These are phyloP conservation scores for Maudiozyma barnettii DNA, from an alignment of 805 yeast species.

Conservation along the genomic window DNA sequence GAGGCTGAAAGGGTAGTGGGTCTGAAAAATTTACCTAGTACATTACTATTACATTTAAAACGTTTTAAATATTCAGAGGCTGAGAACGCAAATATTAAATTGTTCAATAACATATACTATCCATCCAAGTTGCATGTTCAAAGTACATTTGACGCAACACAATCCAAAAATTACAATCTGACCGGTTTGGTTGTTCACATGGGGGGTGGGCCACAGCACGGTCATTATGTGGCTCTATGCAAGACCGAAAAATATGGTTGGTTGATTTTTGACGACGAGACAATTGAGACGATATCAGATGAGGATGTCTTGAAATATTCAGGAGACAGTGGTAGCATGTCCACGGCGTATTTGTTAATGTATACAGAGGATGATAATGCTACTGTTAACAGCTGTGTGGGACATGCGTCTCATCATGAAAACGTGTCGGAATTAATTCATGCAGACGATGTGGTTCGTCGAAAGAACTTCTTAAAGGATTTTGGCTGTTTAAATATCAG, in stretches of 20 bases:
- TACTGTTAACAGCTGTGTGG: neutral
- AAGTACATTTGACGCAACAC: conserved; percentile 36
- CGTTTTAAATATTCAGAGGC: conserved; percentile 85
- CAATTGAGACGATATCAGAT: conserved; percentile 81
- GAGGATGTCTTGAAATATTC: conserved; percentile 73
- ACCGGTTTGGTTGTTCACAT: conserved; percentile 85
- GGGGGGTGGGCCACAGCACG: conserved; percentile 97
- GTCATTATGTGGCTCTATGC: conserved; percentile 84
- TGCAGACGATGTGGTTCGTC: neutral
- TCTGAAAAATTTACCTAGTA: conserved; percentile 64
- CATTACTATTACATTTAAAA: conserved; percentile 75
- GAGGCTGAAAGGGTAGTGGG: conserved; percentile 90
- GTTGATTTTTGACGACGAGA: conserved; percentile 91
- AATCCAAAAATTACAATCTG: conserved; percentile 56
- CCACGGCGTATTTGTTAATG: conserved; percentile 83
- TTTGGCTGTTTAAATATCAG: too few species aligned
- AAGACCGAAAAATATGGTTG: conserved; percentile 74
- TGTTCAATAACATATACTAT: conserved; percentile 76
- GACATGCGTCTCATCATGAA: conserved; percentile 6
- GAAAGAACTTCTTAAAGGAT: neutral
- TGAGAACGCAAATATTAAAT: conserved; percentile 68
- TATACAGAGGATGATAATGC: conserved; percentile 30
- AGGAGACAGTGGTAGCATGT: conserved; percentile 78
- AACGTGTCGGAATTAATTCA: conserved; percentile 18
- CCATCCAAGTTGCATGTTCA: conserved; percentile 64